Base-by-base conservation (phyloP, 371 early-diverging fungal species). In the Zychaea mexicana region DNA sequence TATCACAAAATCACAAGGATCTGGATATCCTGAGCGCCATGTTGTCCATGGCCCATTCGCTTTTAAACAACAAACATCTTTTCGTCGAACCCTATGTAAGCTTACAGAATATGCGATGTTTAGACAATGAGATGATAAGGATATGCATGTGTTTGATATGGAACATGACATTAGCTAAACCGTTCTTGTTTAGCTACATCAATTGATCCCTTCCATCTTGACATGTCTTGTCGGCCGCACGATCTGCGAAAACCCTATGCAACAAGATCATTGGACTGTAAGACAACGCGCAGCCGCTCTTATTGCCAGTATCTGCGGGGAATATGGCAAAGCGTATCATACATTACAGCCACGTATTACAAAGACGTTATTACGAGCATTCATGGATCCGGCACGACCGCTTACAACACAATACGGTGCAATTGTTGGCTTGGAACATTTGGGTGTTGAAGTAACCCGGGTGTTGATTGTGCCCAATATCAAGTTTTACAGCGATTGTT, bases 31-130 rank as follows among this genome's bases (percentile, higher is more conserved):
- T 95, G 10, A 84, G 85, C 47, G 82, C 89, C 6, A 91, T 96
- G 82, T 81, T 99, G 71, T 86, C 89, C 0, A 89, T 97, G 79
- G 89, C 94, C 6, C 78, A 89, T 28, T 90, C 96, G 0, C 67
- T 99, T 30, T 77, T 99, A 30, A 85, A 85, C 60, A 99, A 99
- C 80, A 85, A 92, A 33, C 91, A 94, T 69, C 73, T 99, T 9
- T 97, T 96, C 85, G 85, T 98, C 7, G 99, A 99, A 74, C 99
- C 99, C 27, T 98, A 99, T 75, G 93, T 97, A 87, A 67, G 89
- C 64, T 1, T 8, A 10, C 24, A 53, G 30, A 30, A 32, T 36
- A n/a, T 5, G 33, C 19, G n/a, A n/a, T n/a, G n/a, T n/a, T n/a
- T n/a, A n/a, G n/a, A n/a, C n/a, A n/a, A n/a, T n/a, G n/a, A n/a